These are phyloP conservation scores for Phaffomyces thermotolerans DNA, from an alignment of 805 yeast species.

Conservation along the genomic window DNA sequence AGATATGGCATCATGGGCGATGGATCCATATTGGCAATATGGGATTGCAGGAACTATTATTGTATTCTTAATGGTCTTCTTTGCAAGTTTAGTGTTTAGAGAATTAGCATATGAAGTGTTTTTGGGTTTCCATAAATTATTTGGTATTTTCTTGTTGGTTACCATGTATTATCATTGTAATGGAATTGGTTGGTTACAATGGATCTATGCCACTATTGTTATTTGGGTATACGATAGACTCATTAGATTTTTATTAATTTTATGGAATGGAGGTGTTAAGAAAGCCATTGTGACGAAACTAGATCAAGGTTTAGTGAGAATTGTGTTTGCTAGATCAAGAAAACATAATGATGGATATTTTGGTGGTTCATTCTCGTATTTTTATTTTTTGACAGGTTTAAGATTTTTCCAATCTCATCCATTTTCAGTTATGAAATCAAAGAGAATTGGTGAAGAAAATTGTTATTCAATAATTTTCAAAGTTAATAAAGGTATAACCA, in stretches of 20 bases:
- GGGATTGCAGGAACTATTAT: slow-evolving; percentile 42
- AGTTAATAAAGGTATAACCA: slow-evolving; percentile 51
- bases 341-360: slow-evolving; percentile 31
- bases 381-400: slow-evolving; percentile 40
- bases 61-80: slow-evolving; percentile 38
- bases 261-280: slow-evolving; percentile 53
- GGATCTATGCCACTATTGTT: slow-evolving; percentile 46
- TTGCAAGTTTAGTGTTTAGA: slow-evolving; percentile 45
- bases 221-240: slow-evolving; percentile 69
- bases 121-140: slow-evolving; percentile 45
- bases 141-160: slow-evolving; percentile 46
- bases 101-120: slow-evolving; percentile 53
- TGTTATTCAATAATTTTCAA: slow-evolving; percentile 37
- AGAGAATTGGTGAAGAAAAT: slow-evolving; percentile 24
- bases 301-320: slow-evolving; percentile 33
- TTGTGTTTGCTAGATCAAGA: slow-evolving; percentile 35
- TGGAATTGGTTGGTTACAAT: slow-evolving; percentile 43
- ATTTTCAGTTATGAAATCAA: slow-evolving; percentile 47
- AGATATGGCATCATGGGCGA: slow-evolving; percentile 33
- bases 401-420: slow-evolving; percentile 62
- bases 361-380: slow-evolving; percentile 50
- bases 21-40: slow-evolving; percentile 40
- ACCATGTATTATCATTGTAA: slow-evolving; percentile 56
- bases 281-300: slow-evolving; percentile 32
- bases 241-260: slow-evolving; percentile 46